A percentile compares a stretch with the other conserved stretches of the same genome.
These are phyloP conservation scores for Anethum foeniculum DNA, from an alignment of 140 eudicot genomes.

Conservation along the genomic window DNA sequence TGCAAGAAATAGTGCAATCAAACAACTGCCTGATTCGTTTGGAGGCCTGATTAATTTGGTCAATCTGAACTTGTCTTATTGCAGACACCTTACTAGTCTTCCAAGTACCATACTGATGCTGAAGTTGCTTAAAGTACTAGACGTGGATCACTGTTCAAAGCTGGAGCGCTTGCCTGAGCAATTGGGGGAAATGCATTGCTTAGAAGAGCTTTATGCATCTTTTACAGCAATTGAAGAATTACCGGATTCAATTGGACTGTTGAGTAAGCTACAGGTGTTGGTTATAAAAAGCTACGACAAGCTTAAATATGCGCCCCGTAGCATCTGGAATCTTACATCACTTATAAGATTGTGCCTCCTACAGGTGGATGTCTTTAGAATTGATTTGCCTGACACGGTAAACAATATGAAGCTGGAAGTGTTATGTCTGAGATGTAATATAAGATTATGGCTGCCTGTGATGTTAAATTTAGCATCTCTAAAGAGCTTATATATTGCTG, in stretches of 20 bases:
- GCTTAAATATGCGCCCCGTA: no score
- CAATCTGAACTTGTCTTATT: background rate
- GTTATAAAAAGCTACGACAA: background rate
- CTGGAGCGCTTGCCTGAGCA: background rate
- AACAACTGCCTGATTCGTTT: no score
- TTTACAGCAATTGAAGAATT: background rate
- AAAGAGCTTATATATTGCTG: no score
- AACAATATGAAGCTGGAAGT: background rate
- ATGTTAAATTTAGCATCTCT: no score
- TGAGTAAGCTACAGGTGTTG: background rate
- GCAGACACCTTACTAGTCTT: background rate
- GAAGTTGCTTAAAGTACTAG: background rate
- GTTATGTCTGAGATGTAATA: no score
- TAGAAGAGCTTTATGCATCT: background rate
- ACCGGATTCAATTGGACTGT: background rate
- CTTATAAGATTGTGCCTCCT: no score
- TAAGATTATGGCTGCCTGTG: no score
- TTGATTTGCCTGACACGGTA: background rate
- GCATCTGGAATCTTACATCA: background rate
- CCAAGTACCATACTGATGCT: background rate
- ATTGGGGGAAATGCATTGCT: background rate
- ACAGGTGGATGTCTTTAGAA: no score
- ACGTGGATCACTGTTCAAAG: background rate
- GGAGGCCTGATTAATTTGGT: no score
- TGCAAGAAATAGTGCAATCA: no score